Evolutionary conservation across 2,329 filamentous ascomycete species (phyloP).

Genomic region (Nemania sp.): DNA sequence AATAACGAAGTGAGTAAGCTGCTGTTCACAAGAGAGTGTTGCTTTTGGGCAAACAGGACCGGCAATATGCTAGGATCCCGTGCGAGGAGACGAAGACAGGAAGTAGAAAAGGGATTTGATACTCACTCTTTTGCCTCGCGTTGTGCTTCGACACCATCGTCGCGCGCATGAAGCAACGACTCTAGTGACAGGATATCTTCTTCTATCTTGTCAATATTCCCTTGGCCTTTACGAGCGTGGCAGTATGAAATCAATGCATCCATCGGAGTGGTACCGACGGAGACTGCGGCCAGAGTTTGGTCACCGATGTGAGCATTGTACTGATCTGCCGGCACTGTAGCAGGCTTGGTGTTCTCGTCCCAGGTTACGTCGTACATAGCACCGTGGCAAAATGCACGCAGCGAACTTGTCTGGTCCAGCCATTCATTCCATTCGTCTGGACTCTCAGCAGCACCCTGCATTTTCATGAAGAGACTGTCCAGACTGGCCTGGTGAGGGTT

Average conservation of each 20-base stretch:
- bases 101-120: background rate
- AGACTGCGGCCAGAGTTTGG: slow-evolving; percentile 27
- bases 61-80: no score
- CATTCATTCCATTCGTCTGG: slow-evolving; percentile 12
- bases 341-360: slow-evolving; percentile 37
- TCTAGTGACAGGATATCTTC: slow-evolving; percentile 36
- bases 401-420: slow-evolving; percentile 23
- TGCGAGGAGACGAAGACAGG: background rate
- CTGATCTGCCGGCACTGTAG: slow-evolving; percentile 39
- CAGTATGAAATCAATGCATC: slow-evolving; percentile 44
- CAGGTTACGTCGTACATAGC: slow-evolving; percentile 45
- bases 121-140: slow-evolving; percentile 35
- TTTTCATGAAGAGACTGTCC: slow-evolving; percentile 29
- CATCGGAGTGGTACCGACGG: slow-evolving; percentile 45
- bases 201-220: slow-evolving; percentile 30
- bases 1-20: background rate
- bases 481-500: slow-evolving; percentile 9
- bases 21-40: no score
- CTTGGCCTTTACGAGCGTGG: slow-evolving; percentile 27
- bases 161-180: slow-evolving; percentile 34
- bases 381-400: slow-evolving; percentile 40
- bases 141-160: slow-evolving; percentile 41
- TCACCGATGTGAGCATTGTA: slow-evolving; percentile 26
- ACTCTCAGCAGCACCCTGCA: background rate
- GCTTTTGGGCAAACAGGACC: no score